phyloP scores from a whole-genome alignment of 2,329 filamentous ascomycete species.

The Fusarium sp. region DNA sequence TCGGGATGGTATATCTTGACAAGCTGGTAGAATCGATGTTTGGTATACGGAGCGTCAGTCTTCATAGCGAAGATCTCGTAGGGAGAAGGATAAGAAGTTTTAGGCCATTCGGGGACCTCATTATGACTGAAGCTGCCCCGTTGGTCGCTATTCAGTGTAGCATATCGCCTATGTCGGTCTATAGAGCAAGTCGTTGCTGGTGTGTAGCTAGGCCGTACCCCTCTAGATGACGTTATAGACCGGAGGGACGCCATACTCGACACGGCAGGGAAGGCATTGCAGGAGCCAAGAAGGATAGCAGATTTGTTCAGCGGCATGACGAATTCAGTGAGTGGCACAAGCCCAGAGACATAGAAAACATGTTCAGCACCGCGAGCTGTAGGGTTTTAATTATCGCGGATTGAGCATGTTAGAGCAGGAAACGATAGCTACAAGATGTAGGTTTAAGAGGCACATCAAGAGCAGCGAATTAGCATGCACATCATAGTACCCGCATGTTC shows the following conservation, averaged over 20 bases:
- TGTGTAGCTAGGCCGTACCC: constrained; percentile 19
- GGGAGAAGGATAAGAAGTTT: constrained; percentile 73
- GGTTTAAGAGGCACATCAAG: constrained; percentile 17
- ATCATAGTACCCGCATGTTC: constrained; percentile 12
- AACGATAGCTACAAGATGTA: constrained; percentile 11
- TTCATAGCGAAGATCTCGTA: constrained; percentile 84
- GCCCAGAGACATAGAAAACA: constrained; percentile 31
- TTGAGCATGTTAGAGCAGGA: constrained; percentile 46
- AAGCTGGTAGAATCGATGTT: constrained; percentile 86
- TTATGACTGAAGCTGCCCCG: constrained; percentile 12
- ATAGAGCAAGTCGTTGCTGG: constrained; percentile 6
- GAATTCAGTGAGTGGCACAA: constrained; percentile 16
- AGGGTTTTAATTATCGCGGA: constrained; percentile 23
- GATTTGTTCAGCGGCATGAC: constrained; percentile 44
- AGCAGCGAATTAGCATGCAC: constrained; percentile 33
- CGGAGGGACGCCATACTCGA: constrained; percentile 18
- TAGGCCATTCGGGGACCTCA: constrained; percentile 59
- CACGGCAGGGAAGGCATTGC: constrained; percentile 38
- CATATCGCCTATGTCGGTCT: constrained; percentile 36
- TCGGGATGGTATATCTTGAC: constrained; percentile 98
- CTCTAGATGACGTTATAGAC: constrained; percentile 44
- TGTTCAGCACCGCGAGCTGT: constrained; percentile 28
- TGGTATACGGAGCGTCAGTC: constrained; percentile 78
- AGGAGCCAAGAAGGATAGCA: constrained; percentile 34
- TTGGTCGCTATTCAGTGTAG: constrained; percentile 35